Base-by-base conservation (phyloP, 371 early-diverging fungal genomes). In the Furculomyces boomerangus region DNA sequence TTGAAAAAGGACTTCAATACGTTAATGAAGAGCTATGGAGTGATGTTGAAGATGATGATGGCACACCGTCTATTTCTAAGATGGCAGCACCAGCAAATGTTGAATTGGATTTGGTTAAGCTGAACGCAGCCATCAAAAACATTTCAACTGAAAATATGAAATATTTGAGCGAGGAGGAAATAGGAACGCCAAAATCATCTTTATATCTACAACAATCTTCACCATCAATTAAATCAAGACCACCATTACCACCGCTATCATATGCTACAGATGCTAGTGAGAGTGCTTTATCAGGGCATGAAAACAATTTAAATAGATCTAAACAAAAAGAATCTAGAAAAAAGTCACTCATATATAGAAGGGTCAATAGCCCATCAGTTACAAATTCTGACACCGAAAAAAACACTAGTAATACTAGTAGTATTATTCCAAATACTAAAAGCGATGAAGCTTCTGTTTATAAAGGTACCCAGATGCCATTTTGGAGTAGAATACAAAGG, bases 1-100 rank as follows among this genome's bases (percentile, higher is more conserved):
- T 67, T 18, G 67, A 67, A 28, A 57, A 62, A 24, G 67, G 67
- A 10, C 53, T 67, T 35, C 57, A 66, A 50, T 61, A 65, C 16
- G 57, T 67, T 8, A 62, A 66, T 27, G 67, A 67, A 44, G 67
- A 66, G 25, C 10, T 2, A 0, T 50, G 43, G 27, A 46, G 30
- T 27, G 57, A 35, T 1, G 53, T 57, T 29, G 50, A 30, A 7
- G 32, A 50, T 25, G 37, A 32, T 16, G 27, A 2, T 7, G 20
- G 24, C 50, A 50, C n/a, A n/a, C n/a, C n/a, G n/a, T n/a, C n/a
- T n/a, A n/a, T n/a, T n/a, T n/a, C n/a, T n/a, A n/a, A n/a, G n/a
- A n/a, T n/a, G n/a, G n/a, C n/a, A n/a, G n/a, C n/a, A n/a, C n/a
- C n/a, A n/a, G n/a, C n/a, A n/a, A n/a, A n/a, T n/a, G n/a, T n/a